phyloP scores from a whole-genome alignment of 345 rosid genomes.

The Hibiscus mutabilis region DNA sequence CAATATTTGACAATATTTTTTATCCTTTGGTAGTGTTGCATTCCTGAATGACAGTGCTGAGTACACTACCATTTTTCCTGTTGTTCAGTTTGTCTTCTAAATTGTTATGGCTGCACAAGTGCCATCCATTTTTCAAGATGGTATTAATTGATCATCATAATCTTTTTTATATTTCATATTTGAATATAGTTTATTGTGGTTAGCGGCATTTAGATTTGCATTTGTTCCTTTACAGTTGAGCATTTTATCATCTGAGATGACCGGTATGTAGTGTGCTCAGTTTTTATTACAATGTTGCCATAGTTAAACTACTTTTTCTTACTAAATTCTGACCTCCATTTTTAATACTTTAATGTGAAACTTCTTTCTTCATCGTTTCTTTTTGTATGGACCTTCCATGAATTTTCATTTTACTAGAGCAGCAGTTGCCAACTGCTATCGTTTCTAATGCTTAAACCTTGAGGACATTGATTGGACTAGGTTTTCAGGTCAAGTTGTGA shows the following conservation, averaged over 20 bases:
- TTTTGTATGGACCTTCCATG: neutral
- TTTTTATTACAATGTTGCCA: neutral
- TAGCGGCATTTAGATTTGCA: neutral
- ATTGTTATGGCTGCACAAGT: neutral
- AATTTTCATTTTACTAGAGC: neutral
- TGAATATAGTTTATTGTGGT: neutral
- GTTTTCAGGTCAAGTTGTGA: neutral
- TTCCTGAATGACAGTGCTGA: neutral
- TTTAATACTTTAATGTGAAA: neutral
- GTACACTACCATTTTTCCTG: constrained; percentile 1
- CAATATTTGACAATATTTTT: neutral
- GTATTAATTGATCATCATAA: neutral
- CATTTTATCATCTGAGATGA: neutral
- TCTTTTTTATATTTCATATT: neutral
- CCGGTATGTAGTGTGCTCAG: neutral
- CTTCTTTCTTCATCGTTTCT: neutral
- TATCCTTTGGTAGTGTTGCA: neutral
- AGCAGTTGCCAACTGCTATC: neutral
- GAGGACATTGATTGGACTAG: neutral
- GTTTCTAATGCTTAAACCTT: neutral
- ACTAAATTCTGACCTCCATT: neutral
- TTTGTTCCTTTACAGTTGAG: neutral
- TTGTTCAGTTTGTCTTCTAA: neutral
- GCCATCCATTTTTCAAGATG: neutral
- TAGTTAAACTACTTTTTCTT: neutral